A percentile compares a stretch with the other conserved stretches of the same genome.
phyloP scores from a whole-genome alignment of 2,329 filamentous ascomycete species.

The Fusarium kyushuense region DNA sequence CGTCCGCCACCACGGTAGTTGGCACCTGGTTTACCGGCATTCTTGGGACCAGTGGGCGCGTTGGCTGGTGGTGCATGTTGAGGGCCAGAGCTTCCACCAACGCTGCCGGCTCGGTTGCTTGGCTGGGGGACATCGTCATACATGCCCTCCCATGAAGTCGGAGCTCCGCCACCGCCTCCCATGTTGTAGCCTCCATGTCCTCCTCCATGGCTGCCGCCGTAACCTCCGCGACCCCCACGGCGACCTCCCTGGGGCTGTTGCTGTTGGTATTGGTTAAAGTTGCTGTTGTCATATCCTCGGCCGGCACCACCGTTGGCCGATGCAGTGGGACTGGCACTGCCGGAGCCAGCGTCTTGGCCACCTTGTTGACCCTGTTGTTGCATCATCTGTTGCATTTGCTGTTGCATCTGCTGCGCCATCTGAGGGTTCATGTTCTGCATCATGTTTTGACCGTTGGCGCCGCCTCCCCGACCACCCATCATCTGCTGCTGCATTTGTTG shows the following conservation, averaged over 20 bases:
- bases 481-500: conserved; percentile 72
- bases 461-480: conserved; percentile 59
- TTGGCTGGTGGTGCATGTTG: conserved; percentile 65
- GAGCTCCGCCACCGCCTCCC: conserved; percentile 66
- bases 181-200: conserved; percentile 52
- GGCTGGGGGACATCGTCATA: conserved; percentile 95
- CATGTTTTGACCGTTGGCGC: conserved; percentile 55
- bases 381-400: conserved; percentile 60
- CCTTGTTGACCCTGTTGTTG: conserved; percentile 54
- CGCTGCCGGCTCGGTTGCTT: conserved; percentile 61
- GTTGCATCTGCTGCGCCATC: conserved; percentile 72
- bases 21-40: conserved; percentile 88
- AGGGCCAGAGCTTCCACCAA: conserved; percentile 57
- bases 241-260: conserved; percentile 53
- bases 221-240: conserved; percentile 51
- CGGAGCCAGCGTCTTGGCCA: conserved; percentile 48
- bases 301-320: conserved; percentile 45
- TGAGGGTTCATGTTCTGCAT: conserved; percentile 60
- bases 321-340: conserved; percentile 35
- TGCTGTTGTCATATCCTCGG: conserved; percentile 50
- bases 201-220: conserved; percentile 45
- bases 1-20: conserved; percentile 94
- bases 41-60: conserved; percentile 94
- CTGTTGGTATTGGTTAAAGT: conserved; percentile 54
- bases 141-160: conserved; percentile 97